Evolutionary conservation across 1,284 basidiomycete species (phyloP).

Genomic region (Apiotrichum veenhuisii): DNA sequence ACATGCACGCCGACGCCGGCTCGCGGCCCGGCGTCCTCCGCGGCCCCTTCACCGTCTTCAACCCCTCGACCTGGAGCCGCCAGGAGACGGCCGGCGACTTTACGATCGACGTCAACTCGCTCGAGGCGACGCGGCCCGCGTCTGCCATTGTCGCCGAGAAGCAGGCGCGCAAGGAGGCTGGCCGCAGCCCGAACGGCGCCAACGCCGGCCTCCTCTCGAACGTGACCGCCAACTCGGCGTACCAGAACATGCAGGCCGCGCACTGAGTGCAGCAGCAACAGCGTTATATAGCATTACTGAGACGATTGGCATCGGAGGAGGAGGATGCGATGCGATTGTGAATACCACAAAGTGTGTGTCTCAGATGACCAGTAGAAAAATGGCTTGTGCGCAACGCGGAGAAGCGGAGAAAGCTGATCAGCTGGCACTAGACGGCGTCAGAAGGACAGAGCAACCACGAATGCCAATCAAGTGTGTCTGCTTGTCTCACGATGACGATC

Average conservation of each 20-base stretch:
- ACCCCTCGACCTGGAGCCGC: slow-evolving; percentile 40
- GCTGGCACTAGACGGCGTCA: no score
- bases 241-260: slow-evolving; percentile 22
- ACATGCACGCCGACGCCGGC: slow-evolving; percentile 21
- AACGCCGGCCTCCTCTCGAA: slow-evolving; percentile 2
- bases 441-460: no score
- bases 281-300: not conserved
- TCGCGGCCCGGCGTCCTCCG: slow-evolving; percentile 21
- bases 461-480: no score
- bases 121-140: slow-evolving; percentile 40
- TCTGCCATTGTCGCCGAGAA: slow-evolving; percentile 28
- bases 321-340: slow-evolving; percentile 1
- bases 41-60: slow-evolving; percentile 46
- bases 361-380: not conserved
- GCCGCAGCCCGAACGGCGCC: slow-evolving; percentile 15
- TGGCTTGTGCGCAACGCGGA: not conserved
- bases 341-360: not conserved
- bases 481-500: not conserved
- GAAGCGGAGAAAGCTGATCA: no score
- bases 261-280: slow-evolving; percentile 6
- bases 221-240: slow-evolving; percentile 11
- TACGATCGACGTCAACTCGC: slow-evolving; percentile 32
- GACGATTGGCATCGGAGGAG: not conserved
- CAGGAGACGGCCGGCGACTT: slow-evolving; percentile 44
- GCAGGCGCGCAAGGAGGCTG: slow-evolving; percentile 30